A percentile compares a stretch with the other conserved stretches of the same genome.
phyloP scores from a whole-genome alignment of 495 filamentous ascomycete species.

The Neurospora sublineolata region DNA sequence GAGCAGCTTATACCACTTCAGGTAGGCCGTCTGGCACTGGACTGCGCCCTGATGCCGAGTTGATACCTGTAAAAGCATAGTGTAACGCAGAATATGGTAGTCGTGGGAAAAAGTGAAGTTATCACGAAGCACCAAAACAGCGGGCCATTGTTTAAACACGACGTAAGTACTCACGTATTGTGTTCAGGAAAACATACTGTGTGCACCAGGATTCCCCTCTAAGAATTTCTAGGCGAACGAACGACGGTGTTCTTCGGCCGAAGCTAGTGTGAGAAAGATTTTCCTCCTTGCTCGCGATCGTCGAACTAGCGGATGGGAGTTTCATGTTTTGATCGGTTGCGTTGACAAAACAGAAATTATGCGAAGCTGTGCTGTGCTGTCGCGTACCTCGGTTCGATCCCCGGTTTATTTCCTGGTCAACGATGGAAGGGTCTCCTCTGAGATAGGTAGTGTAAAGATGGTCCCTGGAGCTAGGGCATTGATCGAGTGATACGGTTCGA shows the following conservation, averaged over 20 bases:
- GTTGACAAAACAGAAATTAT: background rate
- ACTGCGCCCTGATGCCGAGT: background rate
- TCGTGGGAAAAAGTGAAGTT: background rate
- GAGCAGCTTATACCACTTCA: background rate
- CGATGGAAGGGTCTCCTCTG: background rate
- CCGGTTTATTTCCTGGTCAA: background rate
- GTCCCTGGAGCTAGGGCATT: background rate
- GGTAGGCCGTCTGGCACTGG: background rate
- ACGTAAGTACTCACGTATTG: background rate
- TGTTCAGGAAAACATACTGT: background rate
- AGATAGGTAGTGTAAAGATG: background rate
- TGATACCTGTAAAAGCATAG: background rate
- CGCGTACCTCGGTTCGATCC: background rate
- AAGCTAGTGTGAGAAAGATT: background rate
- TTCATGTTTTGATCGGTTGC: background rate
- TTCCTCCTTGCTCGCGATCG: background rate
- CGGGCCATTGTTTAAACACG: background rate
- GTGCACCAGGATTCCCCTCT: background rate
- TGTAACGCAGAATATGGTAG: background rate
- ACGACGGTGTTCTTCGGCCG: background rate
- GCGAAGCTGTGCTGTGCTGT: background rate
- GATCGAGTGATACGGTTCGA: background rate
- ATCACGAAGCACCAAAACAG: background rate
- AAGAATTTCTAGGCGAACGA: background rate
- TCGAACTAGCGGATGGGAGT: background rate